Evolutionary conservation across 495 filamentous ascomycete species (phyloP).

Genomic region (Penicillium chermesinum): DNA sequence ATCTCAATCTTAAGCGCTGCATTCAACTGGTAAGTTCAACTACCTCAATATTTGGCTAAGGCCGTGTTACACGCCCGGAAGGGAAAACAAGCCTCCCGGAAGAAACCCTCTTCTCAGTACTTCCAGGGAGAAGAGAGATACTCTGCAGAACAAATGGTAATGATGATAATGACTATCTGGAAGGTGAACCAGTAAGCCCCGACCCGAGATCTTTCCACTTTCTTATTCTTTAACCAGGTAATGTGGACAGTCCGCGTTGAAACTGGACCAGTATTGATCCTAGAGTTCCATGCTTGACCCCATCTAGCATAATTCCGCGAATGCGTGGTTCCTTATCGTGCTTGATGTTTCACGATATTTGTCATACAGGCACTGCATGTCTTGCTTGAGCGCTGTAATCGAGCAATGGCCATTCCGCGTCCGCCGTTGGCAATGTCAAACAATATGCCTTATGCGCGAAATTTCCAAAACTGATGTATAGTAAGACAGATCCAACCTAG

Average conservation of each 20-base stretch:
- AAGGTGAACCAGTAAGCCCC: too few species aligned
- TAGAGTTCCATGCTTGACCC: slow-evolving; percentile 7
- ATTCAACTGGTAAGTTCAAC: too few species aligned
- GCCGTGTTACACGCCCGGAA: too few species aligned
- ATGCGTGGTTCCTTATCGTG: slow-evolving; percentile 1
- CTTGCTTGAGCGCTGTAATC: slow-evolving; percentile 10
- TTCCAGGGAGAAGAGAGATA: too few species aligned
- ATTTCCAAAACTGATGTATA: neutral
- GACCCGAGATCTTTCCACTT: too few species aligned
- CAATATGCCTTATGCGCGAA: slow-evolving; percentile 16
- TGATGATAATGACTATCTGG: too few species aligned
- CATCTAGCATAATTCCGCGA: neutral
- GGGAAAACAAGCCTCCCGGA: too few species aligned
- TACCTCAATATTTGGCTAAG: too few species aligned
- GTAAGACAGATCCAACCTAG: slow-evolving; percentile 14
- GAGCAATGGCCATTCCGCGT: slow-evolving; percentile 16
- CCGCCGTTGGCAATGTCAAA: slow-evolving; percentile 13
- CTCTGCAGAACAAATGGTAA: too few species aligned
- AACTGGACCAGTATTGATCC: slow-evolving; percentile 17
- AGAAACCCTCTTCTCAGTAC: too few species aligned
- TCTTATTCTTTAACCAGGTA: neutral
- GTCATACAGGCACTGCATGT: slow-evolving; percentile 22
- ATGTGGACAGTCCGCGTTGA: slow-evolving; percentile 12
- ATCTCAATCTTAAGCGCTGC: slow-evolving; percentile 1
- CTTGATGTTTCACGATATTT: slow-evolving; percentile 14